Conservation (phyloP, 139 green algal genomes). For the Chlamydomonas schloesseri region DNA sequence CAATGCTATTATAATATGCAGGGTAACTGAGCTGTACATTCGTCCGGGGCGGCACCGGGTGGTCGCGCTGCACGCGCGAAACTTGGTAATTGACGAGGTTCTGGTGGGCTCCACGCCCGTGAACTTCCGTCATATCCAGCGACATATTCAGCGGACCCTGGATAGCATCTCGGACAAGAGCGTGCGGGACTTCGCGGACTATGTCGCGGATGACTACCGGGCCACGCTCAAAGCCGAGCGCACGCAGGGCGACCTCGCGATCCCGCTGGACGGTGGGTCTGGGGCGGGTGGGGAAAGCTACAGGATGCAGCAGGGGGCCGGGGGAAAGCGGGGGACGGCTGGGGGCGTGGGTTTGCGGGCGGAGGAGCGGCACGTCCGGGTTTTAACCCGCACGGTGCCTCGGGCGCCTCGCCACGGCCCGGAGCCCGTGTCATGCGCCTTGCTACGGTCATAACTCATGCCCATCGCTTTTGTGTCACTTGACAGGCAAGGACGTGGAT, state of each 20-base stretch:
- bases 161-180: not conserved
- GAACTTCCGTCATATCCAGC: not conserved
- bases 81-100: conserved; percentile 37
- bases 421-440: no score
- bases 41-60: not conserved
- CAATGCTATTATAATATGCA: not conserved
- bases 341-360: no score
- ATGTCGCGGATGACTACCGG: conserved; percentile 34
- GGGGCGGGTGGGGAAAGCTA: no score
- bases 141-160: conserved; percentile 17
- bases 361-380: no score
- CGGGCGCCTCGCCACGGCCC: no score
- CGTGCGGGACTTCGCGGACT: conserved; percentile 30
- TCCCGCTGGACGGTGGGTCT: not conserved
- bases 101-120: conserved; percentile 8
- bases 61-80: conserved; percentile 21
- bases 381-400: no score
- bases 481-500: no score
- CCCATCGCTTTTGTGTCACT: no score
- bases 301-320: no score
- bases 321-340: not conserved
- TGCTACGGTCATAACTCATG: no score
- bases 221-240: conserved; percentile 29
- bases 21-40: conserved; percentile 24
- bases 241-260: conserved; percentile 25